These are phyloP conservation scores for Rhizopogon sp. DNA, from an alignment of 768 basidiomycete species.

Conservation along the genomic window DNA sequence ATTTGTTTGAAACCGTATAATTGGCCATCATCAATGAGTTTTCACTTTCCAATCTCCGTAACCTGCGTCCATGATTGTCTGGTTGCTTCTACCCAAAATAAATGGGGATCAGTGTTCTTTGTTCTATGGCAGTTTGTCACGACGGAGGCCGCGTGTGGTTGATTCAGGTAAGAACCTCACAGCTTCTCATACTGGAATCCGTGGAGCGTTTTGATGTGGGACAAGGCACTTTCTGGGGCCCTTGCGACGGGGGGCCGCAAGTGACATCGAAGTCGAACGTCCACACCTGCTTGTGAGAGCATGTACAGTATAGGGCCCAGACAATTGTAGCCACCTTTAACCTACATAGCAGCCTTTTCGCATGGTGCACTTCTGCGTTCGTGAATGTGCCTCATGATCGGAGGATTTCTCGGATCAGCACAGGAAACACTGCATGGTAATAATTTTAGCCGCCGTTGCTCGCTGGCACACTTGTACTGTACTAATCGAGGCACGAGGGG, in stretches of 20 bases:
- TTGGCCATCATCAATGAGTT: not conserved
- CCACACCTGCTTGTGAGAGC: not conserved
- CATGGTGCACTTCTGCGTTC: not conserved
- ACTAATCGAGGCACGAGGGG: not conserved
- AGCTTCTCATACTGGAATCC: not conserved
- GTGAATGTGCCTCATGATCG: not conserved
- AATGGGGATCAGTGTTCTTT: not conserved
- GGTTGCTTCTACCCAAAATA: not conserved
- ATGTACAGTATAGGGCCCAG: not conserved
- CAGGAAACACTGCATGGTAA: not conserved
- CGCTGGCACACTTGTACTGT: not conserved
- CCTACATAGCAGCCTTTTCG: not conserved
- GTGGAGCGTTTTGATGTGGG: not conserved
- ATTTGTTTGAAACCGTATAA: not conserved
- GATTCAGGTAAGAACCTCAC: not conserved
- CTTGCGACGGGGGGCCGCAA: not conserved
- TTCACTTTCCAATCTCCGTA: not conserved
- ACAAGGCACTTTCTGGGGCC: not conserved
- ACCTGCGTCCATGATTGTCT: not conserved
- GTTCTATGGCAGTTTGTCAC: not conserved
- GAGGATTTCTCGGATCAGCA: not conserved
- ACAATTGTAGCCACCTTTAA: not conserved
- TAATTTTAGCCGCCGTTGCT: conserved; percentile 1
- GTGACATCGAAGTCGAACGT: no score
- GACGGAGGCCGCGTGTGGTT: not conserved